Evolutionary conservation across 2,329 filamentous ascomycete genomes (phyloP), one percentile per base, ranked within the genome.

Genomic region (Anisogramma anomala): DNA sequence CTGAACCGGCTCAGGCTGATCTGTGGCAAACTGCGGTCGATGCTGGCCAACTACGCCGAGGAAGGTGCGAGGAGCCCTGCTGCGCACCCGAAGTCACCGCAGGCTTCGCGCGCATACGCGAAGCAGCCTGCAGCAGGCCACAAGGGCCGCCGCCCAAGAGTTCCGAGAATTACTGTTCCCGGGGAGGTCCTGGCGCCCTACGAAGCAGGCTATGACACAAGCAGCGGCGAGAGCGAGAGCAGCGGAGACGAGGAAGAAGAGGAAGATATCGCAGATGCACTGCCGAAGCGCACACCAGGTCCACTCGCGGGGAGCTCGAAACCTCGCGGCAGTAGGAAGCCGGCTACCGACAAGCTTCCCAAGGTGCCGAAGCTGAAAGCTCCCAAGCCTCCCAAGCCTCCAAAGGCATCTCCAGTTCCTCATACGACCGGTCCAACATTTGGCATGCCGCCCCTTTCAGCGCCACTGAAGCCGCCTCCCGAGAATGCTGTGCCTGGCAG

Each of bases 141-240:
- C 39, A 71, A 63, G 51, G 58, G 64, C 23, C 65, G 63, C 23
- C 63, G 65, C 14, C 68, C 60, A 11, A 59, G 58, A 25, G 65
- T 71, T 4, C 74, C 76, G 5, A 66, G 72, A 31, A 79, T 81
- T 33, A 80, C 75, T 2, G 74, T 81, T 9, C 77, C 77, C 1
- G 77, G 77, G 33, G 76, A 81, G 54, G 77, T 81, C 7, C 63
- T 80, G 34, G 75, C 77, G 1, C 77, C 77, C 0, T 79, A 79
- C 51, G 77, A 81, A 41, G 58, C 79, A 18, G 74, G 78, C 44
- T 78, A 77, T 54, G 74, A 78, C 38, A 64, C 67, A 1, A 74
- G 69, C 44, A 72, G 63, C 34, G 71, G 69, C 17, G 67, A 67
- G 11, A 71, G 65, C 49, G 71, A 73, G 15, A 66, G 67, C 28